Conservation (phyloP, 768 basidiomycete genomes). For the Floccularia luteovirens region DNA sequence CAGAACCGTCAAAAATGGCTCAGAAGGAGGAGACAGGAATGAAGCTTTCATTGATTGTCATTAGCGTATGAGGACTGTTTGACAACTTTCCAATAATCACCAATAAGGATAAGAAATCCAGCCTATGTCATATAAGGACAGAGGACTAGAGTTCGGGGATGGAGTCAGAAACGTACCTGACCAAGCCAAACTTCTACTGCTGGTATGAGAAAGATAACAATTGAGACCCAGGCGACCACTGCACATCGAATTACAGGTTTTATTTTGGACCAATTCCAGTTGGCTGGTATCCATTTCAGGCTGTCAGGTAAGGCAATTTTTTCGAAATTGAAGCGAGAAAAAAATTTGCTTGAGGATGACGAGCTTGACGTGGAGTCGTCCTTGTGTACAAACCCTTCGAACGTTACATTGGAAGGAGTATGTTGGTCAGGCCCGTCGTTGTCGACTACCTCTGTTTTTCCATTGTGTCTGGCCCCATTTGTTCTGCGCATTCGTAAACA, state of each 20-base stretch:
- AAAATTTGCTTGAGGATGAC: too few relatives aligned
- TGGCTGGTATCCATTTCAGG: constrained; percentile 50
- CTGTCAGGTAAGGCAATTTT: constrained; percentile 12
- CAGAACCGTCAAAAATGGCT: constrained; percentile 60
- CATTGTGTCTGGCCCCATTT: too few relatives aligned
- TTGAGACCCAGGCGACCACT: constrained; percentile 51
- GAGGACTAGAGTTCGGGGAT: neutral
- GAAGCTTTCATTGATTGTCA: constrained; percentile 30
- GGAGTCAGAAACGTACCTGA: constrained; percentile 31
- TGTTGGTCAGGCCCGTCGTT: too few relatives aligned
- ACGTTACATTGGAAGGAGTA: too few relatives aligned
- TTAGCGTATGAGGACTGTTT: neutral
- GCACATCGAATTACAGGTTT: constrained; percentile 61
- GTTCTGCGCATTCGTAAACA: too few relatives aligned
- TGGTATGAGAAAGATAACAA: constrained; percentile 53
- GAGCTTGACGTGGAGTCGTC: too few relatives aligned
- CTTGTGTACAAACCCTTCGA: too few relatives aligned
- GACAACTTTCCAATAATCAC: constrained; percentile 18
- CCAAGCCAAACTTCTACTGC: constrained; percentile 42
- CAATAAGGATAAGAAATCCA: constrained; percentile 56
- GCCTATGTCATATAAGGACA: constrained; percentile 30
- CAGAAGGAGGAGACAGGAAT: constrained; percentile 59
- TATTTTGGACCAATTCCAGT: constrained; percentile 48
- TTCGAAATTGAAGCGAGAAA: too few relatives aligned
- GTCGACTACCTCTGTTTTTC: too few relatives aligned